A percentile compares a stretch with the other conserved stretches of the same genome.
phyloP scores from a whole-genome alignment of 352 stramenopile species.

The Globisporangium cystogenes region DNA sequence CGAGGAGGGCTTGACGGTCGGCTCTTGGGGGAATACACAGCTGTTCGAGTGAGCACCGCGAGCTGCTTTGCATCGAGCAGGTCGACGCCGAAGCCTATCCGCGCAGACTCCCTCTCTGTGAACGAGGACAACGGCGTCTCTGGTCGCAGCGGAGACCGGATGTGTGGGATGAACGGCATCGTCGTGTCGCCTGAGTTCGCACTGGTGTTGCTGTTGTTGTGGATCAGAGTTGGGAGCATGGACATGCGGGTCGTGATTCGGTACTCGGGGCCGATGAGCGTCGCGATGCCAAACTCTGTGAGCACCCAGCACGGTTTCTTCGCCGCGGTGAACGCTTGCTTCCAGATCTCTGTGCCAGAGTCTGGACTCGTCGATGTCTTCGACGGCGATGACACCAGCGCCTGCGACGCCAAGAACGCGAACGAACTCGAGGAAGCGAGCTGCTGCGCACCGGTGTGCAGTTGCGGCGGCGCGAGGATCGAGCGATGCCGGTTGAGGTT shows the following conservation, averaged over 20 bases:
- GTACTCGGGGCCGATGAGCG: conserved; percentile 62
- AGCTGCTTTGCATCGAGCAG: conserved; percentile 44
- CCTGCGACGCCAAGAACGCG: conserved; percentile 18
- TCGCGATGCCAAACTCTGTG: conserved; percentile 49
- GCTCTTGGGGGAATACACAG: conserved; percentile 26
- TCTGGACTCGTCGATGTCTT: conserved; percentile 13
- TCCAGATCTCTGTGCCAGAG: conserved; percentile 25
- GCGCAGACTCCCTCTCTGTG: conserved; percentile 30
- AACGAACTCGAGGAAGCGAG: conserved; percentile 17
- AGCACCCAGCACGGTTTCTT: conserved; percentile 69
- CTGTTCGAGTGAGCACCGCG: conserved; percentile 32
- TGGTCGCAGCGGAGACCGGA: conserved; percentile 22
- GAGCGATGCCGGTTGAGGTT: conserved; percentile 62
- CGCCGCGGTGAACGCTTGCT: conserved; percentile 32
- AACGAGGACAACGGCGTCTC: conserved; percentile 37
- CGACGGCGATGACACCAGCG: conserved; percentile 9
- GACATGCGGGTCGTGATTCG: conserved; percentile 40
- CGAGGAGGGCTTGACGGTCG: conserved; percentile 19
- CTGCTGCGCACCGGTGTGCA: conserved; percentile 16
- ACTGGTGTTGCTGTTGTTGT: neutral
- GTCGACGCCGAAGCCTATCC: conserved; percentile 40
- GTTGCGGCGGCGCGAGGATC: conserved; percentile 37
- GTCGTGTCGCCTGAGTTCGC: conserved; percentile 3
- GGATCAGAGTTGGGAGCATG: conserved; percentile 22
- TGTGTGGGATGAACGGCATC: conserved; percentile 6